A percentile compares a stretch with the other conserved stretches of the same genome.
These are phyloP conservation scores for Fusarium papillatum DNA, from an alignment of 2,329 filamentous ascomycete genomes.

Conservation along the genomic window DNA sequence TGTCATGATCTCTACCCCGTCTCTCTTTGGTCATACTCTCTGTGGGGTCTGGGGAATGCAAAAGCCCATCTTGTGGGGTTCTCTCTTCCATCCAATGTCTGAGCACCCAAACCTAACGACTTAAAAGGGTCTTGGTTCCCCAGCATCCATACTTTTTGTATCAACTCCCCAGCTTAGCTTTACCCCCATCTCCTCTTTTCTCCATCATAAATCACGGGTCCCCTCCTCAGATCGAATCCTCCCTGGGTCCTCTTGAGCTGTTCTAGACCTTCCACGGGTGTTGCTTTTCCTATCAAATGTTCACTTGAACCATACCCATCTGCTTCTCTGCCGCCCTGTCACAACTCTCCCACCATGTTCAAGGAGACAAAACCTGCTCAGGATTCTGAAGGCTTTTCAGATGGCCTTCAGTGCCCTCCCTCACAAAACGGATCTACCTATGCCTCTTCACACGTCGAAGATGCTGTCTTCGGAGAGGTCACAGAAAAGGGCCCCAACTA, in stretches of 20 bases:
- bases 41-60: not conserved
- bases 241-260: not conserved
- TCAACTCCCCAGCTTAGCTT: not conserved
- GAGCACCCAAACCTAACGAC: not conserved
- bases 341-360: not conserved
- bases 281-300: not conserved
- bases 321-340: not conserved
- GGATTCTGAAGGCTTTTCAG: not conserved
- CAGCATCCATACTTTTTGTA: not conserved
- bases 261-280: not conserved
- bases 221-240: not conserved
- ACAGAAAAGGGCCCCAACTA: slow-evolving; percentile 45
- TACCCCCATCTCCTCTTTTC: not conserved
- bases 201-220: not conserved
- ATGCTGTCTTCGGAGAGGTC: slow-evolving; percentile 42
- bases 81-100: not conserved
- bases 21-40: not conserved
- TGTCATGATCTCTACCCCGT: not conserved
- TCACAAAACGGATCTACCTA: slow-evolving; percentile 8
- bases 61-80: not conserved
- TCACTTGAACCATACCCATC: not conserved
- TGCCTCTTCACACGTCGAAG: slow-evolving; percentile 5
- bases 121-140: slow-evolving; percentile 1
- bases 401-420: not conserved
- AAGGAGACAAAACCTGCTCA: slow-evolving; percentile 6